Base-by-base conservation (phyloP, 805 yeast genomes). In the Saccharomycopsis fibuligera region DNA sequence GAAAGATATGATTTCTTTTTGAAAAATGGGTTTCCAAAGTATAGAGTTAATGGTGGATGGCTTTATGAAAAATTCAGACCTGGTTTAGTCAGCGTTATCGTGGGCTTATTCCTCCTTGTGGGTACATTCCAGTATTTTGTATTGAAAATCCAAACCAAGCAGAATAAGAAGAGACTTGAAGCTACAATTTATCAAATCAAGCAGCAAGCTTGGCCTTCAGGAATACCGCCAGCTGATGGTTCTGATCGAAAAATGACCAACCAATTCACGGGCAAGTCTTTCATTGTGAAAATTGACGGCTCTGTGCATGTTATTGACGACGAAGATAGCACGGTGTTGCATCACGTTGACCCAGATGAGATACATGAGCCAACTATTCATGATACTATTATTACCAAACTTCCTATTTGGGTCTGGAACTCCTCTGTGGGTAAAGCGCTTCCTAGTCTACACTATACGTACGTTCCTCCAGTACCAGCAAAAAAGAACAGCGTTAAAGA, bases 1-100 rank as follows among this genome's bases (percentile, higher is more conserved):
- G 79, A 82, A 43, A 73, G 88, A 5, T 93, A 93, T 63, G 98
- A 93, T 64, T 89, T 79, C 63, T 93, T 86, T 65, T 69, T 86
- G 47, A 70, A 76, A 38, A 75, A 78, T 56, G 97, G 98, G 5
- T 91, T 93, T 66, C 98, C 99, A 5, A 72, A 74, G 53, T 87
- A 85, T 76, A 79, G 80, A 50, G 35, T 23, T 10, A 86, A 81
- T 14, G 73, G 79, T 19, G 86, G 78, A 46, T 78, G 84, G 69
- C 70, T 71, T 54, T 78, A 83, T 62, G 62, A 77, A 60, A 74
- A 81, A 63, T 88, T 72, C 73, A 76, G 83, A 59, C 96, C 89
- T 21, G 83, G 83, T 35, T 61, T 75, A 29, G 56, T 73, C 9
- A 61, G 79, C 43, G 76, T 85, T 0, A 35, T 81, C 1, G 56